Percentiles rank a stretch among this genome's conserved stretches.
Evolutionary conservation across 2,329 filamentous ascomycete species (phyloP).

Genomic region (Trichoderma lentiforme): DNA sequence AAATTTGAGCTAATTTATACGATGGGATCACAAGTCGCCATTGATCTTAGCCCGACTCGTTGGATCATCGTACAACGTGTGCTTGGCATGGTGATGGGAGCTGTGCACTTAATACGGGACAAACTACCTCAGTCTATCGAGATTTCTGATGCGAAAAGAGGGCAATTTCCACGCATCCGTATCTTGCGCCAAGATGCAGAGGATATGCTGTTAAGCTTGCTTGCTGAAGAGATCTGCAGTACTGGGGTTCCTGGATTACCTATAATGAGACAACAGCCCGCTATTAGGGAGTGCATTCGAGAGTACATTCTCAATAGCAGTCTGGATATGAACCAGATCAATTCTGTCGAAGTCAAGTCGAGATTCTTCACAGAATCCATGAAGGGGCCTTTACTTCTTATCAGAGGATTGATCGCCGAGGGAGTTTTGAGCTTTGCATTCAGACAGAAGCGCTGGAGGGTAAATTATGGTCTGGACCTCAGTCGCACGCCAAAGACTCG

Average conservation of each 20-base stretch:
- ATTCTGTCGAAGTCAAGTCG: not conserved
- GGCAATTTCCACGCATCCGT: constrained; percentile 47
- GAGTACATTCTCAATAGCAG: not conserved
- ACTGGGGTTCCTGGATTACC: constrained; percentile 43
- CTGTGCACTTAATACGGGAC: not conserved
- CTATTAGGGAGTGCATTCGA: not conserved
- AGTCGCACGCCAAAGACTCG: constrained; percentile 38
- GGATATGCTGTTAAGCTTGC: constrained; percentile 26
- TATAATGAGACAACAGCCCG: constrained; percentile 32
- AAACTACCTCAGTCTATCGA: constrained; percentile 42
- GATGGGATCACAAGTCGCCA: constrained; percentile 48
- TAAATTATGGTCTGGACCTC: constrained; percentile 59
- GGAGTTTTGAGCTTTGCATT: constrained; percentile 54
- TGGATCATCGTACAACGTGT: constrained; percentile 57
- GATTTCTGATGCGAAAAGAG: constrained; percentile 29
- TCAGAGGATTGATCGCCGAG: constrained; percentile 54
- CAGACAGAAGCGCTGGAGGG: constrained; percentile 58
- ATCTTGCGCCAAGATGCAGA: constrained; percentile 40
- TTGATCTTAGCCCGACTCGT: constrained; percentile 40
- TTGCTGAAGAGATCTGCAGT: constrained; percentile 42
- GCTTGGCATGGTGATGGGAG: constrained; percentile 30
- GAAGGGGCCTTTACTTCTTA: constrained; percentile 38
- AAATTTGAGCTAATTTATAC: constrained; percentile 64
- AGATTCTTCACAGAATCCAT: constrained; percentile 21
- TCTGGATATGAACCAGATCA: not conserved